Evolutionary conservation across 2,329 filamentous ascomycete genomes (phyloP).

Genomic region (Venturia carpophila): DNA sequence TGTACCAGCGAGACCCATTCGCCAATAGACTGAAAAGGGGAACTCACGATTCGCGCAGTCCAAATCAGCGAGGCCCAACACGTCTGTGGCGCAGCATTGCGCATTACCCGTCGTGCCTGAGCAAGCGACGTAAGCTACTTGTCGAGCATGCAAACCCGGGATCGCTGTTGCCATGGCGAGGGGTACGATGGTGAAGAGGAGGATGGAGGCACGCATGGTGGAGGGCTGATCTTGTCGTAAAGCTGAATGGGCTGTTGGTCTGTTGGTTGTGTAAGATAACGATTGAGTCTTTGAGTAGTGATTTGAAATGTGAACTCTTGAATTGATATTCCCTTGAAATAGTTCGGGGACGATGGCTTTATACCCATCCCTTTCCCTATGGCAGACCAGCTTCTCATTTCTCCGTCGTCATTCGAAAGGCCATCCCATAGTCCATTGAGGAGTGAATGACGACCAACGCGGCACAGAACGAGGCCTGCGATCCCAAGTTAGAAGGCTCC

Average conservation of each 20-base stretch:
- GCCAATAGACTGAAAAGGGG: neutral
- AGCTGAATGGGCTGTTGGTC: neutral
- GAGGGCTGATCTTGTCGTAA: neutral
- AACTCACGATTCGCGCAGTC: conserved; percentile 49
- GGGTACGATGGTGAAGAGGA: conserved; percentile 8
- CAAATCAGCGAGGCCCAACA: conserved; percentile 50
- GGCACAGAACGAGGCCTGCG: neutral
- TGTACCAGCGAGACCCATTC: neutral
- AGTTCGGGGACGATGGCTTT: neutral
- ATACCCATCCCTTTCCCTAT: neutral
- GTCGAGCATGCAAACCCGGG: conserved; percentile 21
- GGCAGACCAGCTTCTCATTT: neutral
- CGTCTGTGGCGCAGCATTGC: conserved; percentile 55
- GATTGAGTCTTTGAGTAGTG: neutral
- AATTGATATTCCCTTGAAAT: neutral
- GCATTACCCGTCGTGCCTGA: conserved; percentile 29
- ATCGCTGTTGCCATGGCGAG: conserved; percentile 19
- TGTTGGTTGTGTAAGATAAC: neutral
- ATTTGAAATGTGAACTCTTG: neutral
- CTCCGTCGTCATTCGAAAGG: neutral
- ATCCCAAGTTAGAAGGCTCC: neutral
- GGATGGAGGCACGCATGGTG: conserved; percentile 9
- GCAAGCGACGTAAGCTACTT: conserved; percentile 26
- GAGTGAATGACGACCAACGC: neutral
- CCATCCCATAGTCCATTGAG: neutral